Conservation (phyloP, 495 filamentous ascomycete species). For the Neurospora sp. region DNA sequence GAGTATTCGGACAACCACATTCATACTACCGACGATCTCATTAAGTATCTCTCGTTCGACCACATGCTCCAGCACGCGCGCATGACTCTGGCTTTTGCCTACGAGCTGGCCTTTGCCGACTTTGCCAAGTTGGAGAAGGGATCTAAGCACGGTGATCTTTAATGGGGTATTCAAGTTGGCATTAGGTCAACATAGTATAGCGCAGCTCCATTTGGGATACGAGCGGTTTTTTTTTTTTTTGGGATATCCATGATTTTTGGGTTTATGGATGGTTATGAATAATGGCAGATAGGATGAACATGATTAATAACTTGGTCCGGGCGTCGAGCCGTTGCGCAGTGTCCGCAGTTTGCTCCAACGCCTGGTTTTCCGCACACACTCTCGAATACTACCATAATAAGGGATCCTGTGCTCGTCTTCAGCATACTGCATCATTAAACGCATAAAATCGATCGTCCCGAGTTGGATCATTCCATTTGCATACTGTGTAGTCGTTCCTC, state of each 20-base stretch:
- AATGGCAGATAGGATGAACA: neutral
- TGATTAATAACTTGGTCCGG: neutral
- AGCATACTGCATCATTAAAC: neutral
- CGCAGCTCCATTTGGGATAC: neutral
- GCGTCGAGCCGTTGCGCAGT: neutral
- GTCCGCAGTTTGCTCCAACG: neutral
- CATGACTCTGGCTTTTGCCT: constrained; percentile 80
- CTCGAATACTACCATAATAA: neutral
- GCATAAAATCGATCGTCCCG: neutral
- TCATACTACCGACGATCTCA: constrained; percentile 79
- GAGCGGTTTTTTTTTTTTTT: constrained; percentile 3
- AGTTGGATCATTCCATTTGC: neutral
- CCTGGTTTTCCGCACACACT: neutral
- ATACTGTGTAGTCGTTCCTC: neutral
- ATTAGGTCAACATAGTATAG: constrained; percentile 4
- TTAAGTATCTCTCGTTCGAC: constrained; percentile 84
- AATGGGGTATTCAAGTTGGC: constrained; percentile 13
- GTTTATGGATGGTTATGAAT: constrained; percentile 1
- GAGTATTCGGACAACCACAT: constrained; percentile 80
- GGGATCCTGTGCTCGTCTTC: neutral
- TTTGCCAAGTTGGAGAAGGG: constrained; percentile 30
- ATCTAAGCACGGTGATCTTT: constrained; percentile 6
- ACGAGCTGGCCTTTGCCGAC: constrained; percentile 71
- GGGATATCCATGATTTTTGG: neutral
- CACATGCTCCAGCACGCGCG: constrained; percentile 97